phyloP scores from a whole-genome alignment of 2,329 filamentous ascomycete genomes.

The Fusarium oxysporum region DNA sequence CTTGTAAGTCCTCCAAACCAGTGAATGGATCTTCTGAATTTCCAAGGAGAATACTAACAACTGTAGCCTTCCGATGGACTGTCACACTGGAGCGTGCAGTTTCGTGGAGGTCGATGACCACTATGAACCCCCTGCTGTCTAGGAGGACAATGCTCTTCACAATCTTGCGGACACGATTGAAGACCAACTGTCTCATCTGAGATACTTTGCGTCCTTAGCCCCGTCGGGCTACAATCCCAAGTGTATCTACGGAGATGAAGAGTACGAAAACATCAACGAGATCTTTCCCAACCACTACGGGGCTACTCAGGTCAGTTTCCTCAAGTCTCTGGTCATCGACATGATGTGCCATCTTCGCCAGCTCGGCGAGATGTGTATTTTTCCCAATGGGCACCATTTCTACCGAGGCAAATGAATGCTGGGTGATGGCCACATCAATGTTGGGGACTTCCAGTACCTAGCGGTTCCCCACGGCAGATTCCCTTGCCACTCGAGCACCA shows the following conservation, averaged over 20 bases:
- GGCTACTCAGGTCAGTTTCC: neutral
- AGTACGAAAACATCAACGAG: neutral
- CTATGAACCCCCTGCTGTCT: no score
- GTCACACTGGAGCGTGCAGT: no score
- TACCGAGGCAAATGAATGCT: neutral
- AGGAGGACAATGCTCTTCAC: neutral
- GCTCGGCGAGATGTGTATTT: neutral
- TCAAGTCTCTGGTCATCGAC: neutral
- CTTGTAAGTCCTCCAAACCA: no score
- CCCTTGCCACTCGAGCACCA: neutral
- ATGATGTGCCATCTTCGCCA: neutral
- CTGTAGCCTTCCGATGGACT: no score
- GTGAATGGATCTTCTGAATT: no score
- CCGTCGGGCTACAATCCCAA: rapidly evolving
- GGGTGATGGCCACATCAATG: neutral
- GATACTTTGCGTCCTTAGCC: neutral
- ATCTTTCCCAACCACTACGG: neutral
- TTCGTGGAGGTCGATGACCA: no score
- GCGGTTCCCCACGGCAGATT: neutral
- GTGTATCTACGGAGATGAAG: neutral
- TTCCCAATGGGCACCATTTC: neutral
- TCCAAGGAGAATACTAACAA: no score
- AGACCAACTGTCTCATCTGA: neutral
- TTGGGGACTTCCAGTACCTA: no score
- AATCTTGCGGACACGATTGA: neutral